These are phyloP conservation scores for Metschnikowia vanudenii DNA, from an alignment of 805 yeast species.

Conservation along the genomic window DNA sequence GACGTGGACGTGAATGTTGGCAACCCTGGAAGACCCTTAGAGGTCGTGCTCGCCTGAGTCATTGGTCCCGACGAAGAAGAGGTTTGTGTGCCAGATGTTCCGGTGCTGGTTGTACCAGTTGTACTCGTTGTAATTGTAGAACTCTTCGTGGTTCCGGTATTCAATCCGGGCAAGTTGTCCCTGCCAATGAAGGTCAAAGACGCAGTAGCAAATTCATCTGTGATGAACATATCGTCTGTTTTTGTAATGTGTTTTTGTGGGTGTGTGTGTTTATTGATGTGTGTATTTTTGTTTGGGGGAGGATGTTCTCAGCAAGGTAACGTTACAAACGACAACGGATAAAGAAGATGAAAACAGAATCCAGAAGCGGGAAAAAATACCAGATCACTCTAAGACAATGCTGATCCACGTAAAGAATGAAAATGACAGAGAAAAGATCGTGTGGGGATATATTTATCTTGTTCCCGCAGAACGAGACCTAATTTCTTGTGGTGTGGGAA, in stretches of 20 bases:
- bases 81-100: not conserved
- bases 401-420: not conserved
- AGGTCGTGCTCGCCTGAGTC: not conserved
- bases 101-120: not conserved
- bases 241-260: not conserved
- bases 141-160: conserved; percentile 3
- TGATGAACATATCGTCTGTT: not conserved
- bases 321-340: not conserved
- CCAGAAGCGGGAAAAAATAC: not conserved
- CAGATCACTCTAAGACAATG: no score
- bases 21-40: conserved; percentile 11
- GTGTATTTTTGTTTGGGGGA: not conserved
- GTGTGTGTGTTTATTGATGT: no score
- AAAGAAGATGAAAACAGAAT: not conserved
- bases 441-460: not conserved
- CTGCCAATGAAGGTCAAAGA: conserved; percentile 5
- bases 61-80: not conserved
- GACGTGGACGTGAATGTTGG: conserved; percentile 14
- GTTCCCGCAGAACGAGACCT: no score
- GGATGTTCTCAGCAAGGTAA: not conserved
- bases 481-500: no score
- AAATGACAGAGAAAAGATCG: not conserved
- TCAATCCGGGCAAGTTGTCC: conserved; percentile 7
- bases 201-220: not conserved
- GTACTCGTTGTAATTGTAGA: not conserved